phyloP scores from a whole-genome alignment of 1,139 yeast species.

The Suhomyces panamericanus region DNA sequence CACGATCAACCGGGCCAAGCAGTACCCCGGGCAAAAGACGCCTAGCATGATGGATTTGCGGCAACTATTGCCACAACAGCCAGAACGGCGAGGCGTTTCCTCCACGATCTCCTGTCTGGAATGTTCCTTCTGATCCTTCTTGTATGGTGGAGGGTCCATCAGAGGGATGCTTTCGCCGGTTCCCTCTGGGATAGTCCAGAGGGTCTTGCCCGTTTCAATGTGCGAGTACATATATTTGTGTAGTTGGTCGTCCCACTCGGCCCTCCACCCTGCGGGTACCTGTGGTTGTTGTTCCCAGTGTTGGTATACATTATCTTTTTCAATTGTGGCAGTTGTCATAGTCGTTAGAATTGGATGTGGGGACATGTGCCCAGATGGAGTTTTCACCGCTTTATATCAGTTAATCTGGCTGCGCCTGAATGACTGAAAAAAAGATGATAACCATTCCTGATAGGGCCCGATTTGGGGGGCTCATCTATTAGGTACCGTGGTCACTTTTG shows the following conservation, averaged over 20 bases:
- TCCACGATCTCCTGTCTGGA: neutral
- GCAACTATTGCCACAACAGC: no score
- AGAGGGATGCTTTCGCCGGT: neutral
- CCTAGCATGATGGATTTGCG: neutral
- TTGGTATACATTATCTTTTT: neutral
- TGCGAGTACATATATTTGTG: constrained; percentile 19
- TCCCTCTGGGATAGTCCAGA: constrained; percentile 19
- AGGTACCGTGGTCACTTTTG: neutral
- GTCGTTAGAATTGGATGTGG: neutral
- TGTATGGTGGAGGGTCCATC: constrained; percentile 3
- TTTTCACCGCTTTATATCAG: neutral
- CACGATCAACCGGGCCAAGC: neutral
- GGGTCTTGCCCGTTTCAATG: constrained; percentile 13
- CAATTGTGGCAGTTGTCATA: neutral
- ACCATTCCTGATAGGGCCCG: neutral
- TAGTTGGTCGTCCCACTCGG: constrained; percentile 32
- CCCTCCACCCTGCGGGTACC: constrained; percentile 32
- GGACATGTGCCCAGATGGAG: no score
- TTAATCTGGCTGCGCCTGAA: neutral
- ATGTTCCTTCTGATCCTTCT: neutral
- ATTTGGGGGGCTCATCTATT: neutral
- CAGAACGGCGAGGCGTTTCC: no score
- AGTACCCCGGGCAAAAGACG: neutral
- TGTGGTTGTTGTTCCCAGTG: constrained; percentile 9
- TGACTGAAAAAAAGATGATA: neutral